A percentile compares a stretch with the other conserved stretches of the same genome.
phyloP scores from a whole-genome alignment of 805 yeast species.

The Pichia rugopelliculosa region DNA sequence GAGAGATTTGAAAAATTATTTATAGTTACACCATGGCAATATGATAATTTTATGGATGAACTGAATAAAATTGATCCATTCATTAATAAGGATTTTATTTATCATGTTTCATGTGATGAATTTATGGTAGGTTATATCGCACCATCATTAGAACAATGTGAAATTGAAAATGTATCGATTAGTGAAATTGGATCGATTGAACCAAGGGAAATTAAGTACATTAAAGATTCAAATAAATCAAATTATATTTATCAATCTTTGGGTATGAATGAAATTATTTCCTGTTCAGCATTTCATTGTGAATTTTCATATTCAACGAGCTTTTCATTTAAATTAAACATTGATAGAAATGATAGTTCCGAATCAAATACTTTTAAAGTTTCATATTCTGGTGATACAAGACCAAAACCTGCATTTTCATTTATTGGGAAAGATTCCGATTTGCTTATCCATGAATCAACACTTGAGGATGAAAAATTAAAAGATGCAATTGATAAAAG shows the following conservation, averaged over 20 bases:
- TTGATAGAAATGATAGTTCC: not conserved
- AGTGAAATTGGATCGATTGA: constrained; percentile 16
- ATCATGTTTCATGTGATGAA: constrained; percentile 27
- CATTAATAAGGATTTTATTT: constrained; percentile 14
- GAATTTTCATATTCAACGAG: constrained; percentile 68
- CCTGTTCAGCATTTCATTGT: constrained; percentile 82
- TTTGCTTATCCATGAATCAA: constrained; percentile 85
- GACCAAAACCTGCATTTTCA: constrained; percentile 63
- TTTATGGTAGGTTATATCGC: constrained; percentile 16
- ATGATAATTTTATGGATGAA: constrained; percentile 57
- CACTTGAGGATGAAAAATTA: constrained; percentile 70
- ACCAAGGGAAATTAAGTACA: constrained; percentile 6
- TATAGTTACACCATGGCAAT: constrained; percentile 71
- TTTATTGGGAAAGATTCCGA: constrained; percentile 61
- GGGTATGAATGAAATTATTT: constrained; percentile 37
- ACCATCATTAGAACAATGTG: constrained; percentile 20
- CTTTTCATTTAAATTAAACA: constrained; percentile 36
- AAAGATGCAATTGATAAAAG: constrained; percentile 75
- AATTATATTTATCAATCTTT: constrained; percentile 33
- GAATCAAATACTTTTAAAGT: constrained; percentile 43
- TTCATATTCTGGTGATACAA: constrained; percentile 91
- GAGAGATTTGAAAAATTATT: constrained; percentile 34
- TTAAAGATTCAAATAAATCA: constrained; percentile 2
- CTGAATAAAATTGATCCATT: constrained; percentile 35
- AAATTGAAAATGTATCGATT: constrained; percentile 17